Base-by-base conservation (phyloP, 2,329 filamentous ascomycete species). In the Colletotrichum incanum region DNA sequence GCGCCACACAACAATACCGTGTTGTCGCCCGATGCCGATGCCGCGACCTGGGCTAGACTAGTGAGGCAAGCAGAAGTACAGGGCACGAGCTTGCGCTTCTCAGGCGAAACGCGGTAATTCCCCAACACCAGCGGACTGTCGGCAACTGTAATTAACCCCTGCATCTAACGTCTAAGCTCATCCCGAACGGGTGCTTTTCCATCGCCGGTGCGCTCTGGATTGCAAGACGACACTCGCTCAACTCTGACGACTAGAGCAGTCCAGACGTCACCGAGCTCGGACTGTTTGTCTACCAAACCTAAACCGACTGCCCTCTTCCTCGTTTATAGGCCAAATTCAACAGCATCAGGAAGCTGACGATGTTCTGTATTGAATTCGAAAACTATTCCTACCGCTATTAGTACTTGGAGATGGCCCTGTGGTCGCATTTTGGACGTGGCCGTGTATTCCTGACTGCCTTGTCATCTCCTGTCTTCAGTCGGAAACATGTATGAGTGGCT, bases 231-330 rank as follows among this genome's bases (percentile, higher is more conserved):
- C n/a, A 41, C 23, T 11, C 1, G n/a, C 34, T 23, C 31, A 26
- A 18, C 54, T 16, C 12, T 26, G 28, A 58, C 37, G 1, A 14
- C 31, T 3, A 23, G 20, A 41, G 20, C 2, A 39, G 7, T 26
- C 55, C 34, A 58, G 23, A 34, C 55, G n/a, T 58, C 55, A 58
- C 20, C 34, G 55, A 58, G 55, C 34, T 58, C 55, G n/a, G 37
- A 58, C 31, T 11, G 23, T 1, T 58, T 18, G 11, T 26, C n/a
- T 9, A 34, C 20, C 18, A 55, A 55, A 34, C 18, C 28, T n/a
- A 34, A n/a, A 31, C 2, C 18, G 28, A 34, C 28, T 5, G 20
- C 11, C 8, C 28, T 26, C 8, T 14, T n/a, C 5, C 7, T 31
- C 28, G 8, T 2, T n/a, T 4, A 34, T 54, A 3, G 9, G 9